phyloP scores from a whole-genome alignment of 495 filamentous ascomycete genomes.

The Lepraria neglecta region DNA sequence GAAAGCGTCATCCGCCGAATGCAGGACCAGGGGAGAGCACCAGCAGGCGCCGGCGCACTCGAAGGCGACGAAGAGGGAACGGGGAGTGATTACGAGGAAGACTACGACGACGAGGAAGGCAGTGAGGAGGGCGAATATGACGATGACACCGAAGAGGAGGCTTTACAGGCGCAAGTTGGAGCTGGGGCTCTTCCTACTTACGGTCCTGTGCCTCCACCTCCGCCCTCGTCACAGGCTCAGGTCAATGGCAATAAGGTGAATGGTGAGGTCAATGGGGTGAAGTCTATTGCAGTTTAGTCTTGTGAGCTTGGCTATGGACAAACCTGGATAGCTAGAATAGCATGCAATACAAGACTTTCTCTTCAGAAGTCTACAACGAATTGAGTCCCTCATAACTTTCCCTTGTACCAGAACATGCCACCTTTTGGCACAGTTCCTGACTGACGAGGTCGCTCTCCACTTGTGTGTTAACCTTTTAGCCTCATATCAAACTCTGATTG shows the following conservation, averaged over 20 bases:
- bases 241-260: conserved; percentile 37
- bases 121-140: conserved; percentile 65
- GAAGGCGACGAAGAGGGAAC: conserved; percentile 67
- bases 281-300: conserved; percentile 35
- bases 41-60: conserved; percentile 44
- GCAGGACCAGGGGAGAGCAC: conserved; percentile 80
- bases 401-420: too few relatives aligned
- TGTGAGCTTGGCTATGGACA: too few relatives aligned
- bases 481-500: too few relatives aligned
- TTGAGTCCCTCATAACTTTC: too few relatives aligned
- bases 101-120: conserved; percentile 67
- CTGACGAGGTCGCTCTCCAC: too few relatives aligned
- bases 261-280: conserved; percentile 42
- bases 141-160: conserved; percentile 57
- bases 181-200: conserved; percentile 39
- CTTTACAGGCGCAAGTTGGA: conserved; percentile 46
- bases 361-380: too few relatives aligned
- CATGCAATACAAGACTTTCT: too few relatives aligned
- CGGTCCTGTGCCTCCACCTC: conserved; percentile 51
- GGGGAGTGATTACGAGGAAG: conserved; percentile 60
- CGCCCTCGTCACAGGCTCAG: conserved; percentile 44
- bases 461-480: too few relatives aligned
- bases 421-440: too few relatives aligned
- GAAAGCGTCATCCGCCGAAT: conserved; percentile 89
- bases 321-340: too few relatives aligned